These are phyloP conservation scores for Nissolia schottii DNA, from an alignment of 306 rosid species.

Conservation along the genomic window DNA sequence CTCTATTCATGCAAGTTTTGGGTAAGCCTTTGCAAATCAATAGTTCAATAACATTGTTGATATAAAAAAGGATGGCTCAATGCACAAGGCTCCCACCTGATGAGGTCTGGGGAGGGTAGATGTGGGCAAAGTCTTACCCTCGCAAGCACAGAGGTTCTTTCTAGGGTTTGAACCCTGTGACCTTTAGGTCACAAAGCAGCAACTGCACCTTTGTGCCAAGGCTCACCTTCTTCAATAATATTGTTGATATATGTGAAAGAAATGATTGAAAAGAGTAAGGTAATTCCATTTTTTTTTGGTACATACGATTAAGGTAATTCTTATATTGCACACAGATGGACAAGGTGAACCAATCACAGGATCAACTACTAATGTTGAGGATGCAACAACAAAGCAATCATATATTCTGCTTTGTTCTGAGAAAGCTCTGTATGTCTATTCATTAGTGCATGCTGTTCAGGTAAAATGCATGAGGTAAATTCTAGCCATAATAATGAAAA, in stretches of 20 bases:
- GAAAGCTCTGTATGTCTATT: slow-evolving; percentile 77
- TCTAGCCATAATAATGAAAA: not conserved
- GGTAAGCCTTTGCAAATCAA: slow-evolving; percentile 46
- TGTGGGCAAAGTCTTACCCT: too few relatives aligned
- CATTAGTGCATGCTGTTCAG: slow-evolving; percentile 72
- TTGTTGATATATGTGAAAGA: slow-evolving; percentile 23
- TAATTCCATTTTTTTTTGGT: too few relatives aligned
- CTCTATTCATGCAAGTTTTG: slow-evolving; percentile 76
- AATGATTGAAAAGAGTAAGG: slow-evolving; percentile 4
- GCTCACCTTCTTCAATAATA: not conserved
- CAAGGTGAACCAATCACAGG: slow-evolving; percentile 33
- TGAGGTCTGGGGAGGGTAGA: too few relatives aligned
- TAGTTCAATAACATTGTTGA: not conserved
- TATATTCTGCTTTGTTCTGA: slow-evolving; percentile 72
- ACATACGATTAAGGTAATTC: too few relatives aligned
- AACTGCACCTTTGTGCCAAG: too few relatives aligned
- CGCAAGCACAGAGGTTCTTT: too few relatives aligned
- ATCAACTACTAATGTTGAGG: slow-evolving; percentile 32
- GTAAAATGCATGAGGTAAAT: slow-evolving; percentile 38
- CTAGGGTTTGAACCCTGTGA: too few relatives aligned
- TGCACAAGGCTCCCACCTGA: too few relatives aligned
- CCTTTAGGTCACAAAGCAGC: too few relatives aligned
- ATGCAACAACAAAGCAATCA: slow-evolving; percentile 45
- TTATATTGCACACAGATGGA: slow-evolving; percentile 44
- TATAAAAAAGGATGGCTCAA: too few relatives aligned